Conservation (phyloP, 768 basidiomycete species). For the Leccinum longicurvipes region DNA sequence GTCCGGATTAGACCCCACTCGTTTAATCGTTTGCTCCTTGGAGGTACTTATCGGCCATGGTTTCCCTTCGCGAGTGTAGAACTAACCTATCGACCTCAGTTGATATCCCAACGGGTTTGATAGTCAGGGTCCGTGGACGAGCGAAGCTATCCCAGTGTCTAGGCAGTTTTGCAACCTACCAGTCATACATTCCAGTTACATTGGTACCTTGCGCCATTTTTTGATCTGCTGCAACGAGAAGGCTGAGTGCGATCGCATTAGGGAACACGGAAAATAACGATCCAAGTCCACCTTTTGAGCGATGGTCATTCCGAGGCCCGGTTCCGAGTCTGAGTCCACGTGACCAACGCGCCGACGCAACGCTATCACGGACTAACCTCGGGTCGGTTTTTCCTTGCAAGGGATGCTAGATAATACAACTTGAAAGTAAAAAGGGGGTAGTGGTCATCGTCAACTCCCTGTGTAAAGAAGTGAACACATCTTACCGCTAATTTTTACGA, state of each 20-base stretch:
- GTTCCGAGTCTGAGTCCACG: background rate
- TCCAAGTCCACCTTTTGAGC: background rate
- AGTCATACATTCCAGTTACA: background rate
- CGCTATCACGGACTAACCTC: background rate
- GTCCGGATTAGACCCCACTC: background rate
- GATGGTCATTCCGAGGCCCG: background rate
- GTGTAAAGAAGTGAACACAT: background rate
- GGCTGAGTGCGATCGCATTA: background rate
- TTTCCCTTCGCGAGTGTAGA: background rate
- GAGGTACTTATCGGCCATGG: background rate
- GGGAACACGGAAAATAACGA: background rate
- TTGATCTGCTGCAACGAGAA: background rate
- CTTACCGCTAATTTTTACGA: background rate
- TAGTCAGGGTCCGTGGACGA: background rate
- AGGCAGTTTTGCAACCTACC: background rate
- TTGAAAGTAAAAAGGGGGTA: background rate
- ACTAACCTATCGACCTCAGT: background rate
- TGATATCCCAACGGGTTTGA: background rate
- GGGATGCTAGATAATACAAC: conserved; percentile 40
- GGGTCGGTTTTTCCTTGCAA: conserved; percentile 48
- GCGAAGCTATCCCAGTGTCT: background rate
- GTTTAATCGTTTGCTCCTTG: background rate
- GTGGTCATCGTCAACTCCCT: conserved; percentile 6
- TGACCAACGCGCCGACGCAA: background rate
- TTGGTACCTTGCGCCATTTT: conserved; percentile 21